Conservation (phyloP, 371 early-diverging fungal species). For the Mucor plumbeus region DNA sequence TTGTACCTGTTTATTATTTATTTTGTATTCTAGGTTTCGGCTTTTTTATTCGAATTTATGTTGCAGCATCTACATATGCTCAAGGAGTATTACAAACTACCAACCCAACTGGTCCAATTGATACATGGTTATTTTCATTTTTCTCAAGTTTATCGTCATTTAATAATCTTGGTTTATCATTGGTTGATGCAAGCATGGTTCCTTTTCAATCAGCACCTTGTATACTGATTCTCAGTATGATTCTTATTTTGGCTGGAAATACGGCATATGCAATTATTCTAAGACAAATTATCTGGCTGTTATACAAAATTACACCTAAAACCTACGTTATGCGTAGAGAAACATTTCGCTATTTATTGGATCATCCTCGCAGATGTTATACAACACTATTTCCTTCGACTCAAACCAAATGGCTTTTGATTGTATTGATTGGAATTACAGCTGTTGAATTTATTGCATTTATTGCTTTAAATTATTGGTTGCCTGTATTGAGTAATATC, state of each 20-base stretch:
- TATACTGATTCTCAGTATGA: slow-evolving; percentile 28
- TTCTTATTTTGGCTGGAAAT: slow-evolving; percentile 47
- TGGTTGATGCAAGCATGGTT: slow-evolving; percentile 40
- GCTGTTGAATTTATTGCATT: slow-evolving; percentile 39
- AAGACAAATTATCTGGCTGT: slow-evolving; percentile 39
- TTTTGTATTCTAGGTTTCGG: slow-evolving; percentile 36
- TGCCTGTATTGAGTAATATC: slow-evolving; percentile 38
- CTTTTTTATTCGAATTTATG: slow-evolving; percentile 39
- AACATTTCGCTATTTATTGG: slow-evolving; percentile 39
- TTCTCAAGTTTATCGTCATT: slow-evolving; percentile 40
- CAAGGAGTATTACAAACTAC: slow-evolving; percentile 31
- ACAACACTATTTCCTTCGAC: slow-evolving; percentile 45
- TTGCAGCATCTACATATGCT: slow-evolving; percentile 39
- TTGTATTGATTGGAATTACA: slow-evolving; percentile 39
- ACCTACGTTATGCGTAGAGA: slow-evolving; percentile 37
- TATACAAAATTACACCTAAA: slow-evolving; percentile 44
- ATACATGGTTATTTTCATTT: slow-evolving; percentile 48
- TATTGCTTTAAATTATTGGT: slow-evolving; percentile 41
- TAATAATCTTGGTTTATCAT: slow-evolving; percentile 45
- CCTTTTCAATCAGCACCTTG: slow-evolving; percentile 44
- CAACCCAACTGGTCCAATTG: slow-evolving; percentile 25
- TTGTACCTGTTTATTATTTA: slow-evolving; percentile 48
- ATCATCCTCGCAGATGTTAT: slow-evolving; percentile 55
- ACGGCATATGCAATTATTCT: slow-evolving; percentile 49
- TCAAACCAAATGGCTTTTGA: slow-evolving; percentile 50